phyloP scores from a whole-genome alignment of 176 grass and related monocot species.

The Aegilops speltoides region DNA sequence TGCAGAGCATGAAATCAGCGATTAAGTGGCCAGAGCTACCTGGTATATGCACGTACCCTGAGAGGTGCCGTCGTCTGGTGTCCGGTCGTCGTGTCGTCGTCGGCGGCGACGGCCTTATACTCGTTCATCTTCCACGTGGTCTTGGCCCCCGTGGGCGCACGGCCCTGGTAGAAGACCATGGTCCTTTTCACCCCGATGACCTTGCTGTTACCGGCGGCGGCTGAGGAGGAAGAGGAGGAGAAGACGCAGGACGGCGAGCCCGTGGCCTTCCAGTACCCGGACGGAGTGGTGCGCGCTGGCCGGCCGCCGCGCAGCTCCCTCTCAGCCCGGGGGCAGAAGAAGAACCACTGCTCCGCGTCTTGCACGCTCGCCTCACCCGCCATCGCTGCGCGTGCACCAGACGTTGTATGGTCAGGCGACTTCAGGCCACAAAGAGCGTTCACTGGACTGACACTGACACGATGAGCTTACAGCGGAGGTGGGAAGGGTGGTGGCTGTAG shows the following conservation, averaged over 20 bases:
- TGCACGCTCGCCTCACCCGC: constrained; percentile 41
- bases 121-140: constrained; percentile 82
- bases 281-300: constrained; percentile 56
- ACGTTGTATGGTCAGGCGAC: neutral
- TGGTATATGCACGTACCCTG: neutral
- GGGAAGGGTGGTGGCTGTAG: constrained; percentile 54
- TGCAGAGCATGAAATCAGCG: neutral
- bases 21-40: neutral
- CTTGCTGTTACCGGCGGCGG: neutral
- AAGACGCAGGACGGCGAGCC: constrained; percentile 53
- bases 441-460: neutral
- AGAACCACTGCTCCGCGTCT: constrained; percentile 72
- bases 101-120: constrained; percentile 36
- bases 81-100: neutral
- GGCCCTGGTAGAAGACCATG: constrained; percentile 70
- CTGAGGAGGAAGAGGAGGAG: constrained; percentile 15
- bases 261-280: constrained; percentile 78
- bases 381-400: constrained; percentile 26
- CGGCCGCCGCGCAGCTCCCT: constrained; percentile 46
- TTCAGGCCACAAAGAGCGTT: neutral
- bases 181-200: constrained; percentile 57
- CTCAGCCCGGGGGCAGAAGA: constrained; percentile 67
- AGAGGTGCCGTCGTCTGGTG: neutral
- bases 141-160: constrained; percentile 35
- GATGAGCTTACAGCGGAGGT: constrained; percentile 55